Base-by-base conservation (phyloP, 2,329 filamentous ascomycete genomes). In the Teratosphaeria viscida region DNA sequence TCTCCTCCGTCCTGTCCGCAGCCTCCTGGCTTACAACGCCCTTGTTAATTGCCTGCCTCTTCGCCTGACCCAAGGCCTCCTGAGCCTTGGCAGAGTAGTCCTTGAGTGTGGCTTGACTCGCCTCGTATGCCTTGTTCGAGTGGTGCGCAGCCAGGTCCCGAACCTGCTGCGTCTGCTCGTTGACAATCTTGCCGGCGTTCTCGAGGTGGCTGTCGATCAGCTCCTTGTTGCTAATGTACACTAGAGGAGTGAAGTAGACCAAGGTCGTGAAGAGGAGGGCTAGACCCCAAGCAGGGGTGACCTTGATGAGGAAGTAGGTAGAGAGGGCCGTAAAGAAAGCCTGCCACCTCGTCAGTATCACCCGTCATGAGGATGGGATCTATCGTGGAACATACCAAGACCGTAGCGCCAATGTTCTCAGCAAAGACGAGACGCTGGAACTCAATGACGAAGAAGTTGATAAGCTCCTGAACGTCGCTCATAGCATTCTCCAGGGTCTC, bases 381-480 rank as follows among this genome's bases (percentile, higher is more conserved):
- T 32, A 49, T 39, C 2, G 16, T 39, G 7, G 26, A 16, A 74
- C 82, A 72, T 79, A 85, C 83, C 61, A 77, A 78, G 70, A 82
- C 72, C 14, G 84, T 86, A 61, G 80, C 81, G 61, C 80, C 78
- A 59, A 85, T 76, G 67, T 86, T 86, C 77, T 87, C 84, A 35
- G 82, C 84, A 66, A 86, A 87, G 61, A 86, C 71, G 63, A 86
- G 79, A 60, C 84, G 81, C 76, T 87, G 84, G 70, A 84, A 82
- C 71, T 87, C 84, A 63, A 87, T 85, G 65, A 86, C 78, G 73
- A 86, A 84, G 75, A 87, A 87, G 76, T 86, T 85, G 74, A 83
- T 77, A 58, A 87, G 76, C 74, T 86, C 83, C 71, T 84, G 82
- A 14, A 85, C 70, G 70, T 86, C 84, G 64, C 84, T 83, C 55